Evolutionary conservation across 768 basidiomycete genomes (phyloP).

Genomic region (Lactarius vividus): DNA sequence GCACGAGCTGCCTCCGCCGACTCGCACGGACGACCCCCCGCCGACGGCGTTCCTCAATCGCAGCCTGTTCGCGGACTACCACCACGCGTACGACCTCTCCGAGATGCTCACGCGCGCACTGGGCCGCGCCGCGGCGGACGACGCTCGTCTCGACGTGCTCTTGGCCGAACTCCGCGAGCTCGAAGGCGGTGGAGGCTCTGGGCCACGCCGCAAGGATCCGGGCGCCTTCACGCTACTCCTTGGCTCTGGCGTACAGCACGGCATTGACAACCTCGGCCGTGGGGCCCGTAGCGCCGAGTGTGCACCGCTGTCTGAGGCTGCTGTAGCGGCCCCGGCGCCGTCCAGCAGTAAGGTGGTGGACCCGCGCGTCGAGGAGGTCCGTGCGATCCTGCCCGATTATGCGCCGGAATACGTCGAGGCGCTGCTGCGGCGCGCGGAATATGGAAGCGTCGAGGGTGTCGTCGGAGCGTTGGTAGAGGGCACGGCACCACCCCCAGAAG

Average conservation of each 20-base stretch:
- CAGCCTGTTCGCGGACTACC: constrained; percentile 68
- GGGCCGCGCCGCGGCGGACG: constrained; percentile 45
- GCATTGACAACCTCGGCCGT: constrained; percentile 40
- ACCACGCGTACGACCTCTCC: constrained; percentile 60
- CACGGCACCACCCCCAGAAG: constrained; percentile 48
- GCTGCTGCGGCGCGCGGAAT: constrained; percentile 49
- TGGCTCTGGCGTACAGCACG: constrained; percentile 50
- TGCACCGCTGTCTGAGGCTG: constrained; percentile 14
- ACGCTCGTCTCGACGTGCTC: constrained; percentile 56
- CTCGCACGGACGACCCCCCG: constrained; percentile 9
- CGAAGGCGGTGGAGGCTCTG: constrained; percentile 28
- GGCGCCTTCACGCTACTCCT: constrained; percentile 64
- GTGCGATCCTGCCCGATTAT: constrained; percentile 72
- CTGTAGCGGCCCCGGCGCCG: constrained; percentile 2
- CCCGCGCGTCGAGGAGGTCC: constrained; percentile 60
- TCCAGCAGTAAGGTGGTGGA: constrained; percentile 47
- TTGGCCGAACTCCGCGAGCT: constrained; percentile 49
- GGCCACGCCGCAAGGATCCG: constrained; percentile 34
- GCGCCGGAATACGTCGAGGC: constrained; percentile 54
- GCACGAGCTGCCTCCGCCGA: constrained; percentile 43
- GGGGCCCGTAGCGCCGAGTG: constrained; percentile 20
- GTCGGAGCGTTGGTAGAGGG: constrained; percentile 76
- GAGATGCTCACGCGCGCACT: constrained; percentile 38
- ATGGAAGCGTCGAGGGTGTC: constrained; percentile 56
- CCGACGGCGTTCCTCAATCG: constrained; percentile 56